Evolutionary conservation across 257 asterid genomes (phyloP).

Genomic region (Solanum dulcamara): DNA sequence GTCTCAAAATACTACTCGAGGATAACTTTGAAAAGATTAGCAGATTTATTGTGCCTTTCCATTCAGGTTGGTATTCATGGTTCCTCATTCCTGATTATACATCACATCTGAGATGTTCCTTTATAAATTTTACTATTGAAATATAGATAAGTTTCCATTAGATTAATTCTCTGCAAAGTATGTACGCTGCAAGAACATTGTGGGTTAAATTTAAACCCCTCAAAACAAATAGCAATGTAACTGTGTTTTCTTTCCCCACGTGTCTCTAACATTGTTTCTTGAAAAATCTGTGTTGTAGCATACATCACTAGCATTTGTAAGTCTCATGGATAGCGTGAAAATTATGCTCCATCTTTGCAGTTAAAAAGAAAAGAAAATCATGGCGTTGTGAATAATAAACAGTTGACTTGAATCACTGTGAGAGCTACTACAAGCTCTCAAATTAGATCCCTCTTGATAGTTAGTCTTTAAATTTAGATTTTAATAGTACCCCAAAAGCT

Average conservation of each 20-base stretch:
- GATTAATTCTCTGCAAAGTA: neutral
- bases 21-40: constrained; percentile 83
- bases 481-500: neutral
- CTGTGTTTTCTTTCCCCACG: neutral
- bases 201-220: neutral
- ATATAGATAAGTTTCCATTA: neutral
- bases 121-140: neutral
- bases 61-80: constrained; percentile 38
- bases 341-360: neutral
- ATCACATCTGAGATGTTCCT: neutral
- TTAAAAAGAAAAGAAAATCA: neutral
- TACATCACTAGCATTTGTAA: neutral
- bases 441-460: neutral
- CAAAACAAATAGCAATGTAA: neutral
- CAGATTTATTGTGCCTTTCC: constrained; percentile 72
- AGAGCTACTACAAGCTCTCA: neutral
- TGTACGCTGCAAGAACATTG: neutral
- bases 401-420: neutral
- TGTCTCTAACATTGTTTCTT: neutral
- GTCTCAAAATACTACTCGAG: constrained; percentile 88
- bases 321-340: neutral
- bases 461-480: neutral
- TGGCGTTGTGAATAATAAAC: neutral
- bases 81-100: neutral
- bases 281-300: neutral